These are phyloP conservation scores for Amauroascus verrucosus DNA, from an alignment of 2,329 filamentous ascomycete species.

Conservation along the genomic window DNA sequence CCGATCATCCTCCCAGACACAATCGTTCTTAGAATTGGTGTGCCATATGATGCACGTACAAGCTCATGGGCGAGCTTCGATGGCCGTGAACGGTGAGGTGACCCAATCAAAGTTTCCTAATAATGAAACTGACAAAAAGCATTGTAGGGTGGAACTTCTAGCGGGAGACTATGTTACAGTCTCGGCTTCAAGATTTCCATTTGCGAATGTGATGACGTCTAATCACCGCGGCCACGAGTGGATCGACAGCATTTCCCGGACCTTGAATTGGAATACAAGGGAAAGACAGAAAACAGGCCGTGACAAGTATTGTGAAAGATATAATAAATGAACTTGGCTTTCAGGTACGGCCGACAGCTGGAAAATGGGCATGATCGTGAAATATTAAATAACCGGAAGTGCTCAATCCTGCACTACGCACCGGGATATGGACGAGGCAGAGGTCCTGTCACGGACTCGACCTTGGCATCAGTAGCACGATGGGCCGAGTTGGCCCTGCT, in stretches of 20 bases:
- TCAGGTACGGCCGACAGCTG: no score
- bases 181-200: conserved; percentile 43
- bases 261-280: conserved; percentile 43
- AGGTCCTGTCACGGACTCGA: no score
- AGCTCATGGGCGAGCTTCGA: conserved; percentile 97
- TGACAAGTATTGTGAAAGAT: not conserved
- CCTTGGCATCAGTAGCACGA: no score
- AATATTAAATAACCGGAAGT: no score
- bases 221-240: conserved; percentile 39
- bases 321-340: not conserved
- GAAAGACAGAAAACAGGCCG: conserved; percentile 28
- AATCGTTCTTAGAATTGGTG: conserved; percentile 81
- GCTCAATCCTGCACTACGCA: no score
- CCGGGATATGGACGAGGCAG: no score
- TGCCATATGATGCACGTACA: conserved; percentile 86
- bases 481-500: no score
- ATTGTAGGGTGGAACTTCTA: conserved; percentile 37
- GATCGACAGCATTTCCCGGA: conserved; percentile 43
- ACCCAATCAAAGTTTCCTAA: not conserved
- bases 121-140: no score
- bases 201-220: conserved; percentile 41
- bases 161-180: conserved; percentile 45
- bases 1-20: conserved; percentile 94
- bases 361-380: no score
- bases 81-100: conserved; percentile 62